Percentiles rank a stretch among this genome's conserved stretches.
These are phyloP conservation scores for Saccharomyces hybrid DNA, from an alignment of 1,139 yeast species.

Conservation along the genomic window DNA sequence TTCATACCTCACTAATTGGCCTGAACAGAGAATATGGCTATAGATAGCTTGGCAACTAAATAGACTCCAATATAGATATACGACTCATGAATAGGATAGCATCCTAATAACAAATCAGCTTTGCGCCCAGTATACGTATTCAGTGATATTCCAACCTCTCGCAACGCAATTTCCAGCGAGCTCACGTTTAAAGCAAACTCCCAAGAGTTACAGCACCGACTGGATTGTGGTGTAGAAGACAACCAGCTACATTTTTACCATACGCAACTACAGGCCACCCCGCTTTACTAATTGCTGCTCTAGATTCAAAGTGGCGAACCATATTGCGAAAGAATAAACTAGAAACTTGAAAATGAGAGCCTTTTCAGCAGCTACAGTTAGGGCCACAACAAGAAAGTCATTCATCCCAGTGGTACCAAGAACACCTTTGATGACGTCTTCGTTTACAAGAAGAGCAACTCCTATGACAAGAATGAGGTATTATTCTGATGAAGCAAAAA, in stretches of 20 bases:
- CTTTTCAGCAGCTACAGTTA: slow-evolving; percentile 4
- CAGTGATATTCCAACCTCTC: not conserved
- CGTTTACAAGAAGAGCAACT: not conserved
- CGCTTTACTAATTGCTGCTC: not conserved
- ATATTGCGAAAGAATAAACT: not conserved
- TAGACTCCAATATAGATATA: not conserved
- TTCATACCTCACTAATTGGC: not conserved
- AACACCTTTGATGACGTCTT: not conserved
- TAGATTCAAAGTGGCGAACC: not conserved
- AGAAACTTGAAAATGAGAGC: slow-evolving; percentile 5
- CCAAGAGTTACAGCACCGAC: not conserved
- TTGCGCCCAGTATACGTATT: not conserved
- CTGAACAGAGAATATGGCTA: slow-evolving; percentile 1
- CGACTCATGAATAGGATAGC: not conserved
- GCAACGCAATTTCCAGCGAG: not conserved
- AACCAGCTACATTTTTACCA: not conserved
- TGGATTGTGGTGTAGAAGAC: not conserved
- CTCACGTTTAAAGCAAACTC: not conserved
- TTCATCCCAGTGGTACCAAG: not conserved
- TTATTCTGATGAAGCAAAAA: slow-evolving; percentile 20
- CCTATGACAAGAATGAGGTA: slow-evolving; percentile 10
- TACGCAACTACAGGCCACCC: not conserved
- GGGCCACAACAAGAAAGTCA: not conserved
- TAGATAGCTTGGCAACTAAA: not conserved
- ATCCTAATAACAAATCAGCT: not conserved